phyloP scores from a whole-genome alignment of 1,284 basidiomycete genomes.

The Trametes pubescens region DNA sequence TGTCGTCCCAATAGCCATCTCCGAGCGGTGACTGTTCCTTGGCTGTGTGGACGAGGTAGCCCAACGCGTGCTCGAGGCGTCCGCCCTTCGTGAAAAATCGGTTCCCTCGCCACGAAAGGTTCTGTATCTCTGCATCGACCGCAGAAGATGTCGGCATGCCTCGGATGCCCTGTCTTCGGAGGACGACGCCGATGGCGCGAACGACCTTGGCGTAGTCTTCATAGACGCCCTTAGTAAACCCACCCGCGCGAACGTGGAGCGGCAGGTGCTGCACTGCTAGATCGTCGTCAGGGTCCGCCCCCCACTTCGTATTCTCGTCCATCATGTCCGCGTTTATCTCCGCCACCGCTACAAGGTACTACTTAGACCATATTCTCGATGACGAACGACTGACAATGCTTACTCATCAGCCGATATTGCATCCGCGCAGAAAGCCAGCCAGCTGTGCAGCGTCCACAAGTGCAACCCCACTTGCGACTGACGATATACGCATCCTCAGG shows the following conservation, averaged over 20 bases:
- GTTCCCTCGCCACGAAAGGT: not conserved
- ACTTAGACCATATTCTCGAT: not conserved
- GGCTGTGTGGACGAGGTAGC: not conserved
- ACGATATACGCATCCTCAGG: conserved; percentile 23
- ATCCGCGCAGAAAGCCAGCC: conserved; percentile 36
- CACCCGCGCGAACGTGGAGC: not conserved
- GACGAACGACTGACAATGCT: not conserved
- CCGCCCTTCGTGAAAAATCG: not conserved
- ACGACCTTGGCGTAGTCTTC: not conserved
- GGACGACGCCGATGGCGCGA: not conserved
- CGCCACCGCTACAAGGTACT: not conserved
- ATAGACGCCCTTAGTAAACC: not conserved
- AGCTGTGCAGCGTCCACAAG: conserved; percentile 31
- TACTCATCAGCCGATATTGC: conserved; percentile 21
- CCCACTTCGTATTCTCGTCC: not conserved
- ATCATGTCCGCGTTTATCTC: conserved; percentile 10
- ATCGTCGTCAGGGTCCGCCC: not conserved
- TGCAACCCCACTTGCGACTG: conserved; percentile 29
- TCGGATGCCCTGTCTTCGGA: not conserved
- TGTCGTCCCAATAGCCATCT: not conserved
- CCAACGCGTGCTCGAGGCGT: not conserved
- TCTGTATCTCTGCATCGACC: not conserved
- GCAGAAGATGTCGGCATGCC: not conserved
- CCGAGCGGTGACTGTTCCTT: not conserved
- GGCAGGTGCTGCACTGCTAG: not conserved